Base-by-base conservation (phyloP, 768 basidiomycete species). In the Pleurotus ostreatus region DNA sequence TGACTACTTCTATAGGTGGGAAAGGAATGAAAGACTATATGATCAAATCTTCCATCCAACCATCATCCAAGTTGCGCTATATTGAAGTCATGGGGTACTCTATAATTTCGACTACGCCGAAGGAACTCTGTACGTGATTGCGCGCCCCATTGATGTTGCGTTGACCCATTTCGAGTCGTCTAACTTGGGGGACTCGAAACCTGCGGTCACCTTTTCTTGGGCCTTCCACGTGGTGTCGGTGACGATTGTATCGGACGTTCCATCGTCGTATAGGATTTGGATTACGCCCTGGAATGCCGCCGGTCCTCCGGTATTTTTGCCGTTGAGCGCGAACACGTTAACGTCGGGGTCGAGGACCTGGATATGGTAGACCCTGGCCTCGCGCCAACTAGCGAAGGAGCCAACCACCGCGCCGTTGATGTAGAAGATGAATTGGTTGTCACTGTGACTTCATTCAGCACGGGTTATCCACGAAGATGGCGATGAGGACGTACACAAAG, bases 401-500 rank as follows among this genome's bases (percentile, higher is more conserved):
- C 38, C 49, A 12, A 37, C 39, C 38, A 34, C 38, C 3, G 20
- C 16, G 20, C 49, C 49, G 18, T 38, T 37, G 49, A 40, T 30
- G 4, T 34, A 41, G 34, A 40, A 52, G 0, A 66, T 67, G 51
- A 64, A 67, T 3, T 55, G 61, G 56, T 72, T 68, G 60, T 74
- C 73, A 37, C 49, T 52, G 26, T 34, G 16, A 2, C 18, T 16
- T 16, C 44, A 20, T 47, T 23, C 2, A 47, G 12, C 46, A 2
- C 9, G 18, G 26, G 30, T 30, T 30, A 30, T 3, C 9, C 30
- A 30, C 18, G 38, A 23, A 37, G n/a, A 52, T 79, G 0, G 92
- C 93, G 53, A 99, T 30, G 30, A 30, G 2, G 8, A 30, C 30
- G 30, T 30, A 30, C 49, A 37, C 30, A 52, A 34, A 20, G 15